Evolutionary conservation across 202 grass and related monocot species (phyloP), one percentile per base, ranked within the genome.

Genomic region (Zoysia matrella): DNA sequence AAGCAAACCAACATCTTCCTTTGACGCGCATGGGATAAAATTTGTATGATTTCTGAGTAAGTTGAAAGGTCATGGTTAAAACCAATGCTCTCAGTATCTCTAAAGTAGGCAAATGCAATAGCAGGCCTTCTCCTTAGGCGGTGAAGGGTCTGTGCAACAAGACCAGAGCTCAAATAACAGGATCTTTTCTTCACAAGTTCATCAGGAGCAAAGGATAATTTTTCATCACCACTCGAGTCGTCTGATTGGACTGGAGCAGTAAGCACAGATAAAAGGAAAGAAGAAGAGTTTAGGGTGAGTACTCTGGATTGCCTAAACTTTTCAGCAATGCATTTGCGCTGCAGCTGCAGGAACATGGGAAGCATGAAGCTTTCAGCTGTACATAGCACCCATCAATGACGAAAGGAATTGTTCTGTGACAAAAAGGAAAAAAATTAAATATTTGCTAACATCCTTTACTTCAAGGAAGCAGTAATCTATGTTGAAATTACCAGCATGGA

Each of bases 101-200:
- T 89, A 49, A 97, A 94, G 88, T 90, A 97, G 60, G 82, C 83
- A 42, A 94, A 85, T 2, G 91, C 91, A 14, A 85, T 42, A 15
- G 67, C 74, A 11, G 94, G 87, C n/a, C 84, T 85, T 41, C 65
- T 76, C 74, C 72, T 77, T 47, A 97, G 80, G 80, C 66, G 61
- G 47, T 51, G 76, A 4, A 97, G 84, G 1, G 65, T 83, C 57
- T 80, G 68, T 30, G 80, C 18, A 54, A 94, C 77, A 53, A 52
- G 49, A 65, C 15, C 74, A 48, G 94, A 81, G 62, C 6, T 77
- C 53, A 89, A 87, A 46, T 6, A 10, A 4, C 0, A 13, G 22
- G 54, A 12, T 12, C 2, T 69, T 77, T 15, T 62, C 44, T 2
- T n/a, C n/a, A 48, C 4, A 54, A 22, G 9, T 64, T 63, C 60